Conservation (phyloP, 352 stramenopile genomes). For the Phytophthora macrochlamydospora region DNA sequence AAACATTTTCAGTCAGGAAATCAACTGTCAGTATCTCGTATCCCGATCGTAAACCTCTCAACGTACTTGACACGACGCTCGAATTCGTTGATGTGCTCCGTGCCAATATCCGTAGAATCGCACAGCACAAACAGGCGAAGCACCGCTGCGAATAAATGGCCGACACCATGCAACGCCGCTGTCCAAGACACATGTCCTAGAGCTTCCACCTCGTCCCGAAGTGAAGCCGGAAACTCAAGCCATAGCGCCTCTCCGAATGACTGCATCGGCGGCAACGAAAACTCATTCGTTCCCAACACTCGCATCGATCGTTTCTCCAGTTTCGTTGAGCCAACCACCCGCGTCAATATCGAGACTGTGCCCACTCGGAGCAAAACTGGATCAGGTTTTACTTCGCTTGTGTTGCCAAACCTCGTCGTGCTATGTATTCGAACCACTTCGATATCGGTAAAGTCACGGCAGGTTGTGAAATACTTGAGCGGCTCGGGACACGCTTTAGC, state of each 20-base stretch:
- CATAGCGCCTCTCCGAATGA: constrained; percentile 94
- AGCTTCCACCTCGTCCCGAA: constrained; percentile 50
- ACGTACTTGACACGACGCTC: constrained; percentile 65
- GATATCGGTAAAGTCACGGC: constrained; percentile 88
- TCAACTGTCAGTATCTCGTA: constrained; percentile 6
- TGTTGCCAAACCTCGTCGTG: constrained; percentile 13
- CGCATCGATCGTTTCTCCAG: constrained; percentile 83
- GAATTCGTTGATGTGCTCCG: constrained; percentile 81
- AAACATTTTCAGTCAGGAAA: constrained; percentile 1
- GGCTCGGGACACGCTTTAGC: constrained; percentile 59
- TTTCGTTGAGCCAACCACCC: constrained; percentile 86
- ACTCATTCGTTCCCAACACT: constrained; percentile 87
- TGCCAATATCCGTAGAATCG: constrained; percentile 81
- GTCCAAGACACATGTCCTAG: constrained; percentile 42
- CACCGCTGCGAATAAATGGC: constrained; percentile 92
- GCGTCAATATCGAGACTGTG: constrained; percentile 75
- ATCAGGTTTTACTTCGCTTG: constrained; percentile 6
- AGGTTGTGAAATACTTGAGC: constrained; percentile 89
- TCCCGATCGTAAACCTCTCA: neutral
- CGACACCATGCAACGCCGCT: constrained; percentile 78
- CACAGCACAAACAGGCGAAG: constrained; percentile 94
- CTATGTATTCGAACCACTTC: constrained; percentile 79
- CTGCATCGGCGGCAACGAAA: constrained; percentile 96
- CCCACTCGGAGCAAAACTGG: constrained; percentile 59
- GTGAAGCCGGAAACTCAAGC: constrained; percentile 88